Evolutionary conservation across 2,329 filamentous ascomycete genomes (phyloP).

Genomic region (Corniculantispora saksenae): DNA sequence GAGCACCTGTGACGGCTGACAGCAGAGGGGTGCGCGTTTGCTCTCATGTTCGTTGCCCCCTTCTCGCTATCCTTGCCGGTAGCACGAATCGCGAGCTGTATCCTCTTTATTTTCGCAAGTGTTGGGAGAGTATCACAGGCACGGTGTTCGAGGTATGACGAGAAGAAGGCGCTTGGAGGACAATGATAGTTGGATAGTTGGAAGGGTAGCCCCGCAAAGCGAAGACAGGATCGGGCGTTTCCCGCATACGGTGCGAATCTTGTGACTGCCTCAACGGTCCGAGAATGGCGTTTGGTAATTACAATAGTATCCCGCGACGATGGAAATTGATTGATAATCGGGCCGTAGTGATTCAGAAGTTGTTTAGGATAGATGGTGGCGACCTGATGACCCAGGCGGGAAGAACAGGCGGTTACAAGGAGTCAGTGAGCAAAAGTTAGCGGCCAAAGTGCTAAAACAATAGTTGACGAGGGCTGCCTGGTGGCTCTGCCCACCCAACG

Average conservation of each 20-base stretch:
- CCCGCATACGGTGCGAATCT: slow-evolving; percentile 2
- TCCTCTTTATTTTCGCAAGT: not conserved
- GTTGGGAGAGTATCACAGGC: not conserved
- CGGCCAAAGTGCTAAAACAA: not conserved
- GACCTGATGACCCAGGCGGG: not conserved
- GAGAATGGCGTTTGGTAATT: not conserved
- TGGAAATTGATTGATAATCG: not conserved
- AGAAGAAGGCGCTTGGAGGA: slow-evolving; percentile 6
- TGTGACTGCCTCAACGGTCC: slow-evolving; percentile 5
- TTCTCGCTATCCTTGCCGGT: not conserved
- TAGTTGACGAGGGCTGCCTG: not conserved
- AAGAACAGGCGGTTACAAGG: not conserved
- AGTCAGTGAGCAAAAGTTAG: not conserved
- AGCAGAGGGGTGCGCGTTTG: not conserved
- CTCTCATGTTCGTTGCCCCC: not conserved
- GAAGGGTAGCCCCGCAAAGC: not conserved
- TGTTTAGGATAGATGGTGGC: not conserved
- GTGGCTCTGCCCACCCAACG: not conserved
- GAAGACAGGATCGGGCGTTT: not conserved
- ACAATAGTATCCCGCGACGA: not conserved
- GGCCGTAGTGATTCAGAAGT: not conserved
- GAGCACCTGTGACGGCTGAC: not conserved
- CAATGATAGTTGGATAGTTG: slow-evolving; percentile 9
- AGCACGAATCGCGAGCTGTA: not conserved
- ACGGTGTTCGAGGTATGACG: not conserved